phyloP scores from a whole-genome alignment of 345 rosid species.

The Linum trigynum region DNA sequence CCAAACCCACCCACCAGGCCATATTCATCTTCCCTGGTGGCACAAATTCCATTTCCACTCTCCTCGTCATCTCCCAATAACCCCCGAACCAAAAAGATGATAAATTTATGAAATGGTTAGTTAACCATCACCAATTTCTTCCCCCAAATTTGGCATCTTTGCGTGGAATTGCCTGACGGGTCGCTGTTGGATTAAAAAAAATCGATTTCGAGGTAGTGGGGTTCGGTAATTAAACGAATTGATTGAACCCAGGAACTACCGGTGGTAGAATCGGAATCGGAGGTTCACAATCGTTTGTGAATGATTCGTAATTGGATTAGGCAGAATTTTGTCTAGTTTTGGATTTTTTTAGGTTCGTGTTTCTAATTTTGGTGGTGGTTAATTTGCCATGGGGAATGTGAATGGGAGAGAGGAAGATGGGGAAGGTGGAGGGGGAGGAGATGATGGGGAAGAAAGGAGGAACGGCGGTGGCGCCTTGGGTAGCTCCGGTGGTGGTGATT shows the following conservation, averaged over 20 bases:
- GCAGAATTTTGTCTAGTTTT: background rate
- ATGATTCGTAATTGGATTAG: background rate
- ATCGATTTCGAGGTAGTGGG: background rate
- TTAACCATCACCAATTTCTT: background rate
- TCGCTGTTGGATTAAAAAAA: background rate
- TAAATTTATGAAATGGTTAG: no score
- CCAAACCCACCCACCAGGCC: background rate
- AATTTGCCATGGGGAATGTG: slow-evolving; percentile 70
- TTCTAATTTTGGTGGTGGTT: background rate
- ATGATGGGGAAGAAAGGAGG: slow-evolving; percentile 11
- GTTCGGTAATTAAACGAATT: no score
- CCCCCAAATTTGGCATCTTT: background rate
- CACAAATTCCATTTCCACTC: background rate
- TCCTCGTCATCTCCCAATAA: background rate
- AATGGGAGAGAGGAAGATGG: slow-evolving; percentile 73
- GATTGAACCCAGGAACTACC: background rate
- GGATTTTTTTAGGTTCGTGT: background rate
- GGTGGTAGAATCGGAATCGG: background rate
- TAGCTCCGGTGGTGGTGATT: background rate
- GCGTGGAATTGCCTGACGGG: background rate
- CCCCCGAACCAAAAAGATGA: background rate
- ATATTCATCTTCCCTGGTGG: background rate
- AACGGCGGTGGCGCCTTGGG: background rate
- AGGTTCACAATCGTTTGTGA: background rate
- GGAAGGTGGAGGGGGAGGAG: slow-evolving; percentile 9